Evolutionary conservation across 805 yeast species (phyloP).

Genomic region (Yarrowia keelungensis): DNA sequence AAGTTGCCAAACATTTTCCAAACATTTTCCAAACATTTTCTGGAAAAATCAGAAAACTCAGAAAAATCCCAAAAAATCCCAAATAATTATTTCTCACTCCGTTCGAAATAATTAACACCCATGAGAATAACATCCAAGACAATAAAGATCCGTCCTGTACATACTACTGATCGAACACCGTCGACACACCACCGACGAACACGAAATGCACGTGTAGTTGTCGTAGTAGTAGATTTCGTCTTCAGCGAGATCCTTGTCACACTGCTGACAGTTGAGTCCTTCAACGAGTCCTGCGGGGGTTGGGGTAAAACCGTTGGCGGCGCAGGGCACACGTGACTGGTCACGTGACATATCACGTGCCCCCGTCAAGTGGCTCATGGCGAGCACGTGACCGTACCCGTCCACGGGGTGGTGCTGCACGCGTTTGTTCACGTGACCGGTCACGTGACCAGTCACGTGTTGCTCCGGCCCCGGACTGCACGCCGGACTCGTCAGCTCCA

Average conservation of each 20-base stretch:
- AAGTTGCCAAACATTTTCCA: too few species aligned
- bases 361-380: too few species aligned
- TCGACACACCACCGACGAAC: constrained; percentile 19
- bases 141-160: constrained; percentile 25
- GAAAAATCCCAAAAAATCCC: too few species aligned
- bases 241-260: constrained; percentile 22
- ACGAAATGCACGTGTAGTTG: constrained; percentile 39
- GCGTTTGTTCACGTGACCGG: background rate
- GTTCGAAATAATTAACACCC: constrained; percentile 1
- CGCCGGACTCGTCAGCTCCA: constrained; percentile 23
- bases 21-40: too few species aligned
- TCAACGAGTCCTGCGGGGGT: constrained; percentile 2
- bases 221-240: constrained; percentile 31
- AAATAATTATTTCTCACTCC: background rate
- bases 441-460: background rate
- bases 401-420: constrained; percentile 6
- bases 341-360: too few species aligned
- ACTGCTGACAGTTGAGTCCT: constrained; percentile 29
- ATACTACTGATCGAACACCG: constrained; percentile 31
- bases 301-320: constrained; percentile 20
- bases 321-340: background rate
- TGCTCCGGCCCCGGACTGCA: too few species aligned
- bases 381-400: constrained; percentile 4
- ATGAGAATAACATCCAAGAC: constrained; percentile 23
- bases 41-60: background rate